Base-by-base conservation (phyloP, 106 monocot genomes). In the Dendrobium huoshanense region DNA sequence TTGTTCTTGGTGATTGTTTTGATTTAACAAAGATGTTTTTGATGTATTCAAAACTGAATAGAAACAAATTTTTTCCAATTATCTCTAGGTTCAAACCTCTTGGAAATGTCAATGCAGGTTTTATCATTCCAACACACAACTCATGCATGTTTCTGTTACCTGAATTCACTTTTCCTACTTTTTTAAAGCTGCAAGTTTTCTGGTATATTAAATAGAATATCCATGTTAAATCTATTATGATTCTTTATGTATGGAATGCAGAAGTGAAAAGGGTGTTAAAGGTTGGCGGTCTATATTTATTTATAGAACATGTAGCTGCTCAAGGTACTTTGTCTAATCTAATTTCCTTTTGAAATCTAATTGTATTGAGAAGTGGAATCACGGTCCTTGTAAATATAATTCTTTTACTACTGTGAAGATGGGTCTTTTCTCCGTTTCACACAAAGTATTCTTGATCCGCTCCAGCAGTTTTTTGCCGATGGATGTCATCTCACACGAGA, bases 221-320 rank as follows among this genome's bases (percentile, higher is more conserved):
- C 6, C 64, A 5, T 64, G 64, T 64, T 64, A 64, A 25, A 64
- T 64, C 25, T 64, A 18, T 6, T 64, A 72, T 79, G 44, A 67
- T 11, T 41, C 5, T 48, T 27, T 72, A 19, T 70, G 41, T 58
- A 20, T 73, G 77, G 64, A 37, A 45, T 92, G 83, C 94, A 97
- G 96, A 97, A 84, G 86, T 92, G 67, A 87, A 81, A 55, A 92
- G 96, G 81, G 94, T 97, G 48, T 78, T 97, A 78, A 97, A 97
- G 77, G 90, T 86, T 17, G 92, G 88, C 55, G 96, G 94, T 48
- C 11, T 81, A 45, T 97, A 97, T 83, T 81, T 97, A 75, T 94
- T 97, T 64, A 89, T 97, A 10, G 94, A 94, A 78, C 94, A 97
- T 75, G 96, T 97, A 3, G 96, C 90, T 29, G 92, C 92, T 13